A percentile compares a stretch with the other conserved stretches of the same genome.
These are phyloP conservation scores for Neospermospora avenae DNA, from an alignment of 2,329 filamentous ascomycete genomes.

Conservation along the genomic window DNA sequence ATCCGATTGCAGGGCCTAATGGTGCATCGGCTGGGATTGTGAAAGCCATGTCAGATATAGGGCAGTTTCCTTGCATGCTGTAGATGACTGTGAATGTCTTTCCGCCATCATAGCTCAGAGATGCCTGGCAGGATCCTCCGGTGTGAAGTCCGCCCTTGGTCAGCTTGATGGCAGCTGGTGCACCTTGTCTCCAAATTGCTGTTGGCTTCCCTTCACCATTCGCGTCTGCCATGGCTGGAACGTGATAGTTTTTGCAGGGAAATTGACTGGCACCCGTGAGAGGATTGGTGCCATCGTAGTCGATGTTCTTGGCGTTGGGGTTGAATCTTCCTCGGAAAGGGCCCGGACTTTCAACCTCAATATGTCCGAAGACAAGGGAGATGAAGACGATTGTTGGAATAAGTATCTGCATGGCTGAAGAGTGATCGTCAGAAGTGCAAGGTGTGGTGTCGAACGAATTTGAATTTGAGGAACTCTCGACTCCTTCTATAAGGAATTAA, in stretches of 20 bases:
- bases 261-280: neutral
- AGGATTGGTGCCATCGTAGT: neutral
- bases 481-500: neutral
- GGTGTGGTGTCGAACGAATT: neutral
- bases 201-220: neutral
- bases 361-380: neutral
- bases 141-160: neutral
- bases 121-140: neutral
- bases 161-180: neutral
- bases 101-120: neutral
- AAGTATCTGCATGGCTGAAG: neutral
- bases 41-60: neutral
- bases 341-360: neutral
- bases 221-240: neutral
- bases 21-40: neutral
- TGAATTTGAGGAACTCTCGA: neutral
- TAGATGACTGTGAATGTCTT: neutral
- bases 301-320: neutral
- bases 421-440: neutral
- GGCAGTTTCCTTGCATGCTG: neutral
- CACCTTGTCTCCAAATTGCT: neutral
- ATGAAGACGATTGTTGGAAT: neutral
- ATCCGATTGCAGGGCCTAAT: neutral
- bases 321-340: neutral
- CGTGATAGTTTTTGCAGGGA: neutral